Percentiles rank a stretch among this genome's conserved stretches.
Conservation (phyloP, 1,284 basidiomycete genomes). For the Melampsora occidentalis region DNA sequence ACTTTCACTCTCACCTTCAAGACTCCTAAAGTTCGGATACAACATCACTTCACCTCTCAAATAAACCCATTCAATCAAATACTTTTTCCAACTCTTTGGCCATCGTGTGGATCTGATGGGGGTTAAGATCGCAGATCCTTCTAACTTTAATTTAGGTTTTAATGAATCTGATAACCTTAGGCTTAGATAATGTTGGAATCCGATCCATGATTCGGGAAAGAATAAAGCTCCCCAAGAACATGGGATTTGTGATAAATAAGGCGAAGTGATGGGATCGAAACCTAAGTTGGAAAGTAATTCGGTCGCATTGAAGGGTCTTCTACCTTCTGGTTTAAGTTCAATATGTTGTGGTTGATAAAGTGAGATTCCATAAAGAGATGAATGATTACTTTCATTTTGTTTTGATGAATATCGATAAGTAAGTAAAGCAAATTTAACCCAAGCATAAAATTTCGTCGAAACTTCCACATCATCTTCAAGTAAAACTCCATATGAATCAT, state of each 20-base stretch:
- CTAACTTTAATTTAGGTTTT: neutral
- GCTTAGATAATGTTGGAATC: slow-evolving; percentile 72
- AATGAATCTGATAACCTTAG: slow-evolving; percentile 58
- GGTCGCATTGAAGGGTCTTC: slow-evolving; percentile 67
- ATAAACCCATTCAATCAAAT: slow-evolving; percentile 76
- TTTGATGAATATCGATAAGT: slow-evolving; percentile 63
- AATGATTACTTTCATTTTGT: slow-evolving; percentile 53
- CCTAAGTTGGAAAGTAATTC: slow-evolving; percentile 59
- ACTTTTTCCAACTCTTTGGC: slow-evolving; percentile 78
- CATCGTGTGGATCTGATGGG: slow-evolving; percentile 72
- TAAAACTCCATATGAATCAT: slow-evolving; percentile 71
- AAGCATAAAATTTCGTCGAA: slow-evolving; percentile 75
- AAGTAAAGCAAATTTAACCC: slow-evolving; percentile 71
- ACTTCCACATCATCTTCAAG: slow-evolving; percentile 79
- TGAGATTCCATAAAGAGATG: slow-evolving; percentile 69
- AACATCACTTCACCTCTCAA: slow-evolving; percentile 77
- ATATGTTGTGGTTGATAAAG: slow-evolving; percentile 76
- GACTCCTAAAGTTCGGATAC: slow-evolving; percentile 70
- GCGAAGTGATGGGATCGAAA: slow-evolving; percentile 59
- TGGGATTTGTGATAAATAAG: slow-evolving; percentile 76
- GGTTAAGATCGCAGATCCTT: slow-evolving; percentile 63
- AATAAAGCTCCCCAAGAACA: slow-evolving; percentile 87
- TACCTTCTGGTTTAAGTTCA: slow-evolving; percentile 68
- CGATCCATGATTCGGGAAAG: slow-evolving; percentile 77
- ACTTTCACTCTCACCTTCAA: slow-evolving; percentile 58